Evolutionary conservation across 495 filamentous ascomycete genomes (phyloP).

Genomic region (Daldinia bambusicola): DNA sequence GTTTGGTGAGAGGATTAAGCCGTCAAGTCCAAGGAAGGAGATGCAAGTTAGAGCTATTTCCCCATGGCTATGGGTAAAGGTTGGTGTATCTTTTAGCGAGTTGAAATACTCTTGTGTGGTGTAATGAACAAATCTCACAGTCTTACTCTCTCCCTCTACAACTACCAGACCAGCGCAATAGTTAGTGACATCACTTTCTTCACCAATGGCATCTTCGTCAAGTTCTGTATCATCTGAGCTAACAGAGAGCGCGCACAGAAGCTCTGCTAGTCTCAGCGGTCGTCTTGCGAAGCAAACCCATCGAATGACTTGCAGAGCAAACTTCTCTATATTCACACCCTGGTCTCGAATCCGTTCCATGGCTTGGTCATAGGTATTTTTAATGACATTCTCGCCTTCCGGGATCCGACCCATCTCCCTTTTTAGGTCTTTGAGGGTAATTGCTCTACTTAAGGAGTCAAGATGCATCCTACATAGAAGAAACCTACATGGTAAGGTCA

Average conservation of each 20-base stretch:
- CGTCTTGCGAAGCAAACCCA: conserved; percentile 48
- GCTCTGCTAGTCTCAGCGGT: conserved; percentile 44
- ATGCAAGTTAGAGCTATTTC: conserved; percentile 47
- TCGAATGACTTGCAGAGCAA: conserved; percentile 45
- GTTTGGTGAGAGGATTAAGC: conserved; percentile 22
- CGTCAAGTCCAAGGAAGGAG: conserved; percentile 46
- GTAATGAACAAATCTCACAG: conserved; percentile 48
- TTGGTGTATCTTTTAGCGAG: conserved; percentile 32
- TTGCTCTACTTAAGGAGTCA: conserved; percentile 50
- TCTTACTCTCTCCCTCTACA: conserved; percentile 48
- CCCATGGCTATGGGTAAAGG: conserved; percentile 44
- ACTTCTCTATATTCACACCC: conserved; percentile 36
- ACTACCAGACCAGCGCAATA: conserved; percentile 53
- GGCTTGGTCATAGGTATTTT: conserved; percentile 53
- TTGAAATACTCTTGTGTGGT: conserved; percentile 53
- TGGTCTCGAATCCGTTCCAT: conserved; percentile 55
- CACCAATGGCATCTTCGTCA: conserved; percentile 46
- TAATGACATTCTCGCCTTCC: conserved; percentile 37
- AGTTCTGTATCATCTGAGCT: conserved; percentile 31
- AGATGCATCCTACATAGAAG: conserved; percentile 55
- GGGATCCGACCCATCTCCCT: conserved; percentile 42
- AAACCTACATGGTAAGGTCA: conserved; percentile 48
- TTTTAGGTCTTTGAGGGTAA: conserved; percentile 47
- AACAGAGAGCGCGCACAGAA: conserved; percentile 53
- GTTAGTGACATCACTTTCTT: conserved; percentile 40